Base-by-base conservation (phyloP, 345 rosid species). In the Durio zibethinus region DNA sequence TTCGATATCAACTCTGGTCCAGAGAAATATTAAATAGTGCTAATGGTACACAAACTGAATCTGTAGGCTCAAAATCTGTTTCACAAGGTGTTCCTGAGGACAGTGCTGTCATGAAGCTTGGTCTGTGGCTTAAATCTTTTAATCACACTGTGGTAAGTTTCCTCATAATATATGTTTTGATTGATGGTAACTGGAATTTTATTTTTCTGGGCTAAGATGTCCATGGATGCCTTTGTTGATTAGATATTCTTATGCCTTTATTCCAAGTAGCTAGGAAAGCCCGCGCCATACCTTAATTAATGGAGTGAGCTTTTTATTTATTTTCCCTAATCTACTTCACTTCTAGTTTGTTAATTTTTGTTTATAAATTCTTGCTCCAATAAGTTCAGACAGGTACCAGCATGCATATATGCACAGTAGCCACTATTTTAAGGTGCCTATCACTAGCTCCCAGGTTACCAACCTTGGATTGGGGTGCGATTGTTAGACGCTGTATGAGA, bases 391-490 rank as follows among this genome's bases (percentile, higher is more conserved):
- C 42, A 27, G 88, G 85, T 85, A 66, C 47, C 62, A 21, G 52
- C 67, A 65, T 76, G 27, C 75, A 72, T 63, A 77, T 83, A 66
- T 81, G 79, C 75, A 81, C 91, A 31, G 73, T 89, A 61, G 82
- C 82, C 27, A 75, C 91, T 72, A 86, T 86, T 79, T 81, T 94
- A 78, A 88, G 89, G 86, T 94, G 93, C 85, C 92, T 94, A 81
- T 87, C 92, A 62, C 84, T 18, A 70, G 93, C 98, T 80, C 97
- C 95, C 9, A 88, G 97, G 85, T 83, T 95, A 74, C 97, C 98
- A 48, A 82, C 83, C 76, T 78, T 93, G 80, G 93, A 93, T 53
- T 95, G 97, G 98, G 97, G 95, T 72, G 87, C 89, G 66, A 85
- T 91, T 48, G 66, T 93, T 59, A 89, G 97, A 76, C 90, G 98